Conservation (phyloP, 2,329 filamentous ascomycete species). For the Corynespora cassiicola region DNA sequence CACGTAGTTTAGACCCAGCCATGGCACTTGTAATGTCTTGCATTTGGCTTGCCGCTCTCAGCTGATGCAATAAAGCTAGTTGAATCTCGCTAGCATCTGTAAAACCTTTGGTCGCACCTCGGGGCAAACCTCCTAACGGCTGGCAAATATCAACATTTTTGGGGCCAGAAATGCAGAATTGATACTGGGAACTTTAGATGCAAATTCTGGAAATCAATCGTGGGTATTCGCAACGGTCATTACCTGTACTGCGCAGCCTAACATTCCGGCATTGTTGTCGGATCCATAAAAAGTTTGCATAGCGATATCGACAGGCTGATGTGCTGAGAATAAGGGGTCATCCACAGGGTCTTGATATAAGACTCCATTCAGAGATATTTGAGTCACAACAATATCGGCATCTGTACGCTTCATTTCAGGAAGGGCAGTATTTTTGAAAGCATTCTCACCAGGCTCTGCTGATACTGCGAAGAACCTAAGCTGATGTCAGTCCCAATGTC, state of each 20-base stretch:
- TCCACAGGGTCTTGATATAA: conserved; percentile 11
- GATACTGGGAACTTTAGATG: too few species aligned
- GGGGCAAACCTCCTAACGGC: not conserved
- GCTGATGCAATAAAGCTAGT: not conserved
- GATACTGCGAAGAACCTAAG: too few species aligned
- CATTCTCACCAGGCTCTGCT: conserved; percentile 1
- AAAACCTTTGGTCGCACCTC: not conserved
- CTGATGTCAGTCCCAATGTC: too few species aligned
- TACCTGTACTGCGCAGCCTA: too few species aligned
- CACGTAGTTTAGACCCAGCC: not conserved
- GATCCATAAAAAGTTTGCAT: too few species aligned
- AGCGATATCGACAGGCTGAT: too few species aligned
- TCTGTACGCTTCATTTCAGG: conserved; percentile 4
- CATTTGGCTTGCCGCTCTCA: too few species aligned
- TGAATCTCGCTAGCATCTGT: not conserved
- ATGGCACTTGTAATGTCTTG: not conserved
- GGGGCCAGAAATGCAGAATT: conserved; percentile 3
- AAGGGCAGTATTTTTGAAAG: too few species aligned
- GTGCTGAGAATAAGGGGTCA: conserved; percentile 13
- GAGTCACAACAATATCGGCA: conserved; percentile 10
- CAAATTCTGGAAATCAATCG: too few species aligned
- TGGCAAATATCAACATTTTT: conserved; percentile 1
- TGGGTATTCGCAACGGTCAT: too few species aligned
- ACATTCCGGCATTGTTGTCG: too few species aligned
- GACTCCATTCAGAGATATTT: conserved; percentile 8